phyloP scores from a whole-genome alignment of 148 eudicot genomes.

The Vaccinium corymbosum region DNA sequence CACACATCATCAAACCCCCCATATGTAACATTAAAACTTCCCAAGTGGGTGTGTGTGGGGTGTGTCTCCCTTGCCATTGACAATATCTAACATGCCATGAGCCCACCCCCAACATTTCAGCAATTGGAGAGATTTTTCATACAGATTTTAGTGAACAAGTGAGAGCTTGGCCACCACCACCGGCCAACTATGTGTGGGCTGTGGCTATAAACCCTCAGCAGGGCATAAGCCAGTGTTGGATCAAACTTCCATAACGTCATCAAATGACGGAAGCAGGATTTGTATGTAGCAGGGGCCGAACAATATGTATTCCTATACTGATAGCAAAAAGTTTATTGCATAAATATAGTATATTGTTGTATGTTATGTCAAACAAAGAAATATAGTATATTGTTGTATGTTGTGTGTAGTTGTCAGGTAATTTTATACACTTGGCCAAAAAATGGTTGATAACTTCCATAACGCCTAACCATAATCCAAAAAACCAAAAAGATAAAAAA shows the following conservation, averaged over 20 bases:
- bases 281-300: no score
- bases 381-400: no score
- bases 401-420: no score
- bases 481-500: no score
- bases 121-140: slow-evolving; percentile 1
- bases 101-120: background rate
- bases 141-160: background rate
- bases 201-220: background rate
- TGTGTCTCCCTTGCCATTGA: slow-evolving; percentile 5
- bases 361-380: no score
- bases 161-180: slow-evolving; percentile 9
- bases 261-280: no score
- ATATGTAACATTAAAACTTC: background rate
- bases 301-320: no score
- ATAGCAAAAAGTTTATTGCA: no score
- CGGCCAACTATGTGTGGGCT: background rate
- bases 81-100: slow-evolving; percentile 2
- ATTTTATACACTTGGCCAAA: no score
- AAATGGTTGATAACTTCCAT: no score
- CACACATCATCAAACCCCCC: background rate
- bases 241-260: background rate
- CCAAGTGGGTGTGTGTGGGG: background rate
- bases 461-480: no score
- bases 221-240: background rate
- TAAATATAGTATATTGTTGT: no score